phyloP scores from a whole-genome alignment of 2,329 filamentous ascomycete genomes.

The Bisporella sp. region DNA sequence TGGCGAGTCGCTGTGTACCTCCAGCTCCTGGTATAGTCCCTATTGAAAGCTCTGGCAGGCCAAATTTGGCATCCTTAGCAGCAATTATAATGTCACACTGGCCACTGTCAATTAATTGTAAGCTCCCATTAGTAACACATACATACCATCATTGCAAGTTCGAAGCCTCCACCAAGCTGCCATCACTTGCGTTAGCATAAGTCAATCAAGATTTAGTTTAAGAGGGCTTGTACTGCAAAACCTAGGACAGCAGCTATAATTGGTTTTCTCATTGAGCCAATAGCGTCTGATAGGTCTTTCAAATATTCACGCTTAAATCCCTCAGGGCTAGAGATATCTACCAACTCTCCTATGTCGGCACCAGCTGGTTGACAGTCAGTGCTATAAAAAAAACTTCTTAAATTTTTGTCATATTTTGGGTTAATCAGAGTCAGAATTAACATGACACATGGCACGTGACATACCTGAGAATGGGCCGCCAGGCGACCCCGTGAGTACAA shows the following conservation, averaged over 20 bases:
- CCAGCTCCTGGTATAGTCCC: conserved; percentile 26
- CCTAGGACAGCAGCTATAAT: conserved; percentile 43
- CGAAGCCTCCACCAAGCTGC: conserved; percentile 41
- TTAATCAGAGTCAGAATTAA: too few species aligned
- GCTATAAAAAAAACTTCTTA: conserved; percentile 3
- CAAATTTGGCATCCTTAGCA: conserved; percentile 21
- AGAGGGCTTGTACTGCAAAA: conserved; percentile 27
- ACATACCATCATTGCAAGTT: conserved; percentile 34
- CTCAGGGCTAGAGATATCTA: conserved; percentile 21
- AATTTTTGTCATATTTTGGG: not conserved
- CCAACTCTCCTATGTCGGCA: conserved; percentile 31
- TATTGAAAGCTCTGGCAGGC: conserved; percentile 28
- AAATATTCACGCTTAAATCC: conserved; percentile 27
- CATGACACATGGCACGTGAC: not conserved
- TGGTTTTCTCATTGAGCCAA: conserved; percentile 36
- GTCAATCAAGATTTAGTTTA: too few species aligned
- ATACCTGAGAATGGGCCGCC: conserved; percentile 12
- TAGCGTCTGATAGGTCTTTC: conserved; percentile 34
- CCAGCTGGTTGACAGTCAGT: conserved; percentile 15
- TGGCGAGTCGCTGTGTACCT: conserved; percentile 28
- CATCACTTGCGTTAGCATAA: too few species aligned
- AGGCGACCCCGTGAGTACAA: conserved; percentile 42
- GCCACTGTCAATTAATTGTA: too few species aligned
- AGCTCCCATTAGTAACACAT: too few species aligned
- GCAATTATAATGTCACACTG: conserved; percentile 30